Evolutionary conservation across 2,329 filamentous ascomycete species (phyloP), one percentile per base, ranked within the genome.

Genomic region (Aureobasidium sp.): DNA sequence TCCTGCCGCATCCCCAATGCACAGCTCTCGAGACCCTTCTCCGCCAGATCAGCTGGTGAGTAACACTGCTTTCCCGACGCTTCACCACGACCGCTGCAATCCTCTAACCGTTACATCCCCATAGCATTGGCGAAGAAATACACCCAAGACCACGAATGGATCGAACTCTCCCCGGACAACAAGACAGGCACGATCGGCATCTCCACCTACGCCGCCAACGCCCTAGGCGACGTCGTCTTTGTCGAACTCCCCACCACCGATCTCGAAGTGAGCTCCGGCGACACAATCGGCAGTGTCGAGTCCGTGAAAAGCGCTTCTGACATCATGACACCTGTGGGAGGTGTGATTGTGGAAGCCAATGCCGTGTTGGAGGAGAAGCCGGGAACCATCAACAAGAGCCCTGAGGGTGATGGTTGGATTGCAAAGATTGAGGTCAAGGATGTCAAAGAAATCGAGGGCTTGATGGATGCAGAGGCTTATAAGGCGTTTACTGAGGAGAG

Each of bases 281-380:
- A 97, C 67, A 79, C 86, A 59, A 86, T 97, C 62, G 93, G 93
- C 61, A 90, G 91, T 56, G 91, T 98, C 63, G 93, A 98, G 77
- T 96, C 90, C 2, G 93, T 98, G 71, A 98, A 98, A 79, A 93
- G 86, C 58, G 93, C 93, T n/a, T 91, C 88, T 59, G 93, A 98
- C 70, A 95, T 98, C 76, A 86, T 95, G 74, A 84, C 89, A 12
- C 93, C 93, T 16, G 80, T 96, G 60, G 74, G 79, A 49, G 91
- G 91, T 66, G 86, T 75, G 61, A 81, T 98, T 57, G 78, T 81
- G 32, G 80, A 85, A 65, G 77, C 84, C 64, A 98, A 98, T 75
- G 66, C 67, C 10, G 66, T 76, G 56, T 79, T 98, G 57, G 87
- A 94, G 70, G 85, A 93, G 70, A 90, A 86, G 75, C 91, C 93